phyloP scores from a whole-genome alignment of 2,329 filamentous ascomycete genomes.

The Chaetomiaceae sp. region DNA sequence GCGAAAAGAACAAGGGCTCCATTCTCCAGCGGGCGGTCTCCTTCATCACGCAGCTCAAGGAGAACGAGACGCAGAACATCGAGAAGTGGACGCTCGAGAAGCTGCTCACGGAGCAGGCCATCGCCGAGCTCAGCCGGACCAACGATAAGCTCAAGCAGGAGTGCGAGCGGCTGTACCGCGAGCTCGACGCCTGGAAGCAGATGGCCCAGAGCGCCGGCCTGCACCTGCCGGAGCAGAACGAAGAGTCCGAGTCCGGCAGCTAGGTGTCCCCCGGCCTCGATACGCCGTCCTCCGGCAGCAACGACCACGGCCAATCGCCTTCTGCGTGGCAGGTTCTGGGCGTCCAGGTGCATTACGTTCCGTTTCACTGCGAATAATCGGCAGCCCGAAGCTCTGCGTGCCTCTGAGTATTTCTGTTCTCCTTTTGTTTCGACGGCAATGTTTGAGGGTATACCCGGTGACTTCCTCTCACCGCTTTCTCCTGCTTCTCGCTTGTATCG shows the following conservation, averaged over 20 bases:
- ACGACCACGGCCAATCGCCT: too few species aligned
- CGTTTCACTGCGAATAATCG: too few species aligned
- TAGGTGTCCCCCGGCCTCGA: conserved; percentile 9
- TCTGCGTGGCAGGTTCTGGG: too few species aligned
- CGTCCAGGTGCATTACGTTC: too few species aligned
- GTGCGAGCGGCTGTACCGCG: conserved; percentile 69
- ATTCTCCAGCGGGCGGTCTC: conserved; percentile 89
- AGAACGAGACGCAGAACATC: conserved; percentile 89
- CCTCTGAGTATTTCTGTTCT: too few species aligned
- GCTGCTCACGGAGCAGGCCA: conserved; percentile 80
- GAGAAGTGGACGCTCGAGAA: conserved; percentile 94
- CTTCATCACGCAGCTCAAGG: conserved; percentile 90
- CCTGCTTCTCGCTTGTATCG: conserved; percentile 2
- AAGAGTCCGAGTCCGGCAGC: conserved; percentile 26
- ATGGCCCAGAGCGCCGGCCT: conserved; percentile 56
- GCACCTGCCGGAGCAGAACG: conserved; percentile 33
- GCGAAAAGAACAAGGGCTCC: conserved; percentile 98
- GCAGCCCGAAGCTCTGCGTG: too few species aligned
- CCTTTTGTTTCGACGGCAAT: background rate
- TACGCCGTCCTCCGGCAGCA: too few species aligned
- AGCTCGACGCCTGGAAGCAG: conserved; percentile 74
- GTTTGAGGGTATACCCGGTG: conserved; percentile 21
- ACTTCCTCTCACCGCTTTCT: conserved; percentile 14
- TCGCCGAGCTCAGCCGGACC: conserved; percentile 77
- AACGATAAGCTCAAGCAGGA: conserved; percentile 83